A percentile compares a stretch with the other conserved stretches of the same genome.
phyloP scores from a whole-genome alignment of 495 filamentous ascomycete species.

The Tetracladium marchalianum region DNA sequence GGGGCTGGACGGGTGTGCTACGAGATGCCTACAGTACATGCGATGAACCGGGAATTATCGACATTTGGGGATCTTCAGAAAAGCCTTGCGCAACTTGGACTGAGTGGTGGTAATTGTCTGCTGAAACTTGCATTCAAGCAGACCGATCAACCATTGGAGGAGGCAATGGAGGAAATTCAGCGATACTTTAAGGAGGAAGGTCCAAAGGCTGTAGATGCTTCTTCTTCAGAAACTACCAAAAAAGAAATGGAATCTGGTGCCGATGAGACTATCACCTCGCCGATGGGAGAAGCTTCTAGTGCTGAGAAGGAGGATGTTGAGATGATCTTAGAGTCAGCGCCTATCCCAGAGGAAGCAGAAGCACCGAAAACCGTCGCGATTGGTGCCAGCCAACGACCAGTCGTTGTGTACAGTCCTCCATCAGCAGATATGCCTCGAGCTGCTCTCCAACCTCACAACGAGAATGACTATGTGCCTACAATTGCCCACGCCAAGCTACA shows the following conservation, averaged over 20 bases:
- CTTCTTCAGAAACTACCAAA: neutral
- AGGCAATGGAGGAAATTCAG: constrained; percentile 72
- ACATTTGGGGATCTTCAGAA: constrained; percentile 77
- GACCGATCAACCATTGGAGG: constrained; percentile 70
- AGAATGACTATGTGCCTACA: constrained; percentile 71
- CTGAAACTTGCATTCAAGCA: constrained; percentile 64
- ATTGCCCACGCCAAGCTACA: constrained; percentile 77
- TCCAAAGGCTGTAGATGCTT: neutral
- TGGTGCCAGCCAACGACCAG: constrained; percentile 33
- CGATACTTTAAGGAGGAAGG: constrained; percentile 20
- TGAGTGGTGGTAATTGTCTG: constrained; percentile 72
- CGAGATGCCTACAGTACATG: constrained; percentile 72
- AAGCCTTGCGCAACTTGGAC: constrained; percentile 75
- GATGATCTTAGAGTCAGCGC: neutral
- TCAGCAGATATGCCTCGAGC: constrained; percentile 63
- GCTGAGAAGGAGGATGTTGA: constrained; percentile 1
- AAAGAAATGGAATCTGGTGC: neutral
- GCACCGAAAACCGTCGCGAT: constrained; percentile 5
- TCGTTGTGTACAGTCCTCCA: constrained; percentile 71
- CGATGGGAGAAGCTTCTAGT: neutral
- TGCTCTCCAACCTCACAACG: constrained; percentile 50
- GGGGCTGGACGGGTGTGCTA: constrained; percentile 75
- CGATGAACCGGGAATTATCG: constrained; percentile 68
- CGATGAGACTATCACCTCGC: neutral
- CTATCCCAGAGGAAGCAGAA: neutral